Base-by-base conservation (phyloP, 2,329 filamentous ascomycete species). In the Colletotrichum cereale region DNA sequence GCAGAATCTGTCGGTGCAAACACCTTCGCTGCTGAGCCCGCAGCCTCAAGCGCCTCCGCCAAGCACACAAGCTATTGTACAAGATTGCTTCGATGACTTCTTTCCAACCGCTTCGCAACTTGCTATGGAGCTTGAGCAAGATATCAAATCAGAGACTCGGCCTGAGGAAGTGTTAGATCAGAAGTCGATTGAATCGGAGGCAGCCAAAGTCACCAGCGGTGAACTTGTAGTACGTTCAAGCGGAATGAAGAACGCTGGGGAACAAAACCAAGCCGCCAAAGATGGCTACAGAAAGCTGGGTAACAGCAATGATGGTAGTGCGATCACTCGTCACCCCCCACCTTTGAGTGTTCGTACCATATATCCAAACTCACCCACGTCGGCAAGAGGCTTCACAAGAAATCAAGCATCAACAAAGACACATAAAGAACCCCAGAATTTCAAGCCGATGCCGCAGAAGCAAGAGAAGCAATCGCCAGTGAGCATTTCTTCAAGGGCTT, bases 71-170 rank as follows among this genome's bases (percentile, higher is more conserved):
- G 80, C 84, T 11, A 88, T 89, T n/a, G 79, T 89, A 11, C 78
- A 83, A 38, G 75, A 77, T 50, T 82, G 87, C 70, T 75, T 86
- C 10, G 86, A 88, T 48, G 86, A 88, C 65, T 84, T 89, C 72
- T 86, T 89, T 55, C 87, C 87, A 0, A 86, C 84, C n/a, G 82
- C 86, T 0, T 88, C 87, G 0, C 88, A 91, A 75, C 86, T 89
- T 76, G 81, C 83, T 8, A 81, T 84, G 24, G 88, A 90, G 76
- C 78, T 90, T 2, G 84, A 85, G 40, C 82, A 86, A 72, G 76
- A 80, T 50, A 58, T 16, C 29, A 42, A 47, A 12, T n/a, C 36
- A 34, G 56, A 62, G 18, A 16, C 42, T 8, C n/a, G 29, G 18
- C 26, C 44, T 21, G n/a, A 52, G 7, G 14, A 26, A 8, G 2